Evolutionary conservation across 1,284 basidiomycete species (phyloP).

Genomic region (Mycosarcoma maydis): DNA sequence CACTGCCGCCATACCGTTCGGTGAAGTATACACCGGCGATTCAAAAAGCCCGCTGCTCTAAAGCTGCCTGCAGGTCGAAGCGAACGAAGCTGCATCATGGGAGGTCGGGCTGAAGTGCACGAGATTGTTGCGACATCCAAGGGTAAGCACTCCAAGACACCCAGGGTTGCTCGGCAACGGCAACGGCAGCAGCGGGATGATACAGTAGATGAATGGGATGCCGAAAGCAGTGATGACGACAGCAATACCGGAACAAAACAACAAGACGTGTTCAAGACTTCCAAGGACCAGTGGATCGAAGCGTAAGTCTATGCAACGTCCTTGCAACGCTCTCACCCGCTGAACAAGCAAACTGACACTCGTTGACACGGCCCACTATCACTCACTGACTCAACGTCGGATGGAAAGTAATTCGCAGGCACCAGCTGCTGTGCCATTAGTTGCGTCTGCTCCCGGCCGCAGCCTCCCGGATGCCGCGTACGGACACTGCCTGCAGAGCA

Average conservation of each 20-base stretch:
- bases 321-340: not conserved
- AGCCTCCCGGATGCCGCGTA: slow-evolving; percentile 35
- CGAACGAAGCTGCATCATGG: too few species aligned
- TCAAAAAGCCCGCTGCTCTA: too few species aligned
- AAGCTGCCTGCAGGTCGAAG: too few species aligned
- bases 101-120: not conserved
- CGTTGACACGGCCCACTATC: too few species aligned
- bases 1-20: too few species aligned
- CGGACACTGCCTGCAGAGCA: slow-evolving; percentile 16
- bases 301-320: slow-evolving; percentile 25
- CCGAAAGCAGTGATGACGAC: slow-evolving; percentile 37
- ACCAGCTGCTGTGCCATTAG: slow-evolving; percentile 24
- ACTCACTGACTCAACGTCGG: too few species aligned
- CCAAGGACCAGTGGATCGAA: slow-evolving; percentile 37
- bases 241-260: not conserved
- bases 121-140: slow-evolving; percentile 36
- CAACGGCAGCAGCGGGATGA: slow-evolving; percentile 19
- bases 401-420: slow-evolving; percentile 30
- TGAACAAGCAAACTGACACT: not conserved
- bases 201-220: slow-evolving; percentile 45
- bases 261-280: slow-evolving; percentile 25
- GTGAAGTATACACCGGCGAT: too few species aligned
- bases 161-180: not conserved
- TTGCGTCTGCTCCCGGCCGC: slow-evolving; percentile 8
- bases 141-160: slow-evolving; percentile 28